Evolutionary conservation across 1,139 yeast species (phyloP), one percentile per base, ranked within the genome.

Genomic region (Geotrichum candidum): DNA sequence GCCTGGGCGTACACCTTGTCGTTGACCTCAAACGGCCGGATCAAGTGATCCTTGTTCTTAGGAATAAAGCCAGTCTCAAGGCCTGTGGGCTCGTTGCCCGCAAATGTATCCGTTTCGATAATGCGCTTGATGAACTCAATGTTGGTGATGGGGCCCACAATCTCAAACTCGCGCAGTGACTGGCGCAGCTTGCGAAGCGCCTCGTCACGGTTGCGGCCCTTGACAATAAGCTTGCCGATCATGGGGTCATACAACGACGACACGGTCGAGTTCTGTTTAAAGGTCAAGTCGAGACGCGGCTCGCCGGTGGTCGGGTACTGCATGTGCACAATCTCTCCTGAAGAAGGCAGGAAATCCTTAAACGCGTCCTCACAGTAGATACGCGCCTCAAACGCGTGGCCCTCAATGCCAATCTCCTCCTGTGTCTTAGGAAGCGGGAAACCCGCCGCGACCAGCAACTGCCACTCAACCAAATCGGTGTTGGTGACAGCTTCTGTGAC

Each of bases 401-500:
- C 75, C 9, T 65, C 64, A 46, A 73, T 64, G 25, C 64, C 60
- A 46, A 73, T 66, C 54, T 73, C 69, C 58, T 73, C 72, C 63
- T 73, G 76, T n/a, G 67, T 67, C 59, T 69, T 69, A 31, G 76
- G 75, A 46, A 73, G 66, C 11, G 75, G 75, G 64, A 71, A 67
- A 4, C 97, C 97, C 1, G 96, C 96, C 57, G 96, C 96, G 69
- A 90, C 88, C 76, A 90, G 96, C 69, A 90, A 87, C 77, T 90
- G 97, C 65, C 96, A 96, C 66, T 96, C 96, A 53, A 90, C 96
- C 65, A 90, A 80, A 77, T 90, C 97, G 64, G 90, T 92, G 67
- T 96, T 96, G 35, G 96, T 89, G 71, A 90, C 90, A 77, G 88
- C 96, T 77, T 90, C 87, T 60, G 86, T 83, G 68, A 83, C 84